A percentile compares a stretch with the other conserved stretches of the same genome.
These are phyloP conservation scores for Xylaria telfairii DNA, from an alignment of 495 filamentous ascomycete species.

Conservation along the genomic window DNA sequence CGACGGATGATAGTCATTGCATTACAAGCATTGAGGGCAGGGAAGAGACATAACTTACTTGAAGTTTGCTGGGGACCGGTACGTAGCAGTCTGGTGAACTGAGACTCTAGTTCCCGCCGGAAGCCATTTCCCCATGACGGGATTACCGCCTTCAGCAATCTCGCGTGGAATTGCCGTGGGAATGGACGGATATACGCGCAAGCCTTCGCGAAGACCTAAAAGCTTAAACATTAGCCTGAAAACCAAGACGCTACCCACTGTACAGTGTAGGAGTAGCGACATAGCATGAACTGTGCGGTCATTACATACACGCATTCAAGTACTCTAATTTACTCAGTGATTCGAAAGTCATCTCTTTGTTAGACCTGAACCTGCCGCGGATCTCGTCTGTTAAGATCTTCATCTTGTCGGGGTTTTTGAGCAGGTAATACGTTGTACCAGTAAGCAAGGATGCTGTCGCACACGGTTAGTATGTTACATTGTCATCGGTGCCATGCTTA, in stretches of 20 bases:
- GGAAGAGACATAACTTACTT: conserved; percentile 10
- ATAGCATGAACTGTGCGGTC: not conserved
- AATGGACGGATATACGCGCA: conserved; percentile 64
- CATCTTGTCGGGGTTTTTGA: conserved; percentile 49
- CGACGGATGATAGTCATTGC: not conserved
- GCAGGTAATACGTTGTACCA: conserved; percentile 57
- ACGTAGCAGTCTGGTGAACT: conserved; percentile 46
- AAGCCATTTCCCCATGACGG: conserved; percentile 52
- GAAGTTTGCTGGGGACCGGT: conserved; percentile 48
- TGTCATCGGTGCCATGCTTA: not conserved
- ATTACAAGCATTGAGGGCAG: not conserved
- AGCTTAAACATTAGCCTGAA: not conserved
- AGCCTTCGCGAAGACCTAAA: conserved; percentile 53
- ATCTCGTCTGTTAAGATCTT: conserved; percentile 56
- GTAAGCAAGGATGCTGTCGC: conserved; percentile 43
- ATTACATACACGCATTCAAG: conserved; percentile 52
- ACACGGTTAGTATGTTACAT: not conserved
- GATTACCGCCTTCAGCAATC: conserved; percentile 50
- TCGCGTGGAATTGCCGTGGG: conserved; percentile 53
- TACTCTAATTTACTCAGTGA: conserved; percentile 55
- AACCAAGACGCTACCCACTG: not conserved
- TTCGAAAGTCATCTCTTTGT: conserved; percentile 57
- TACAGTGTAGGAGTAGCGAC: not conserved
- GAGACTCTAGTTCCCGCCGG: conserved; percentile 47
- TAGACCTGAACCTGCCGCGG: conserved; percentile 49